A percentile compares a stretch with the other conserved stretches of the same genome.
These are phyloP conservation scores for Zymoseptoria pseudotritici DNA, from an alignment of 2,329 filamentous ascomycete species.

Conservation along the genomic window DNA sequence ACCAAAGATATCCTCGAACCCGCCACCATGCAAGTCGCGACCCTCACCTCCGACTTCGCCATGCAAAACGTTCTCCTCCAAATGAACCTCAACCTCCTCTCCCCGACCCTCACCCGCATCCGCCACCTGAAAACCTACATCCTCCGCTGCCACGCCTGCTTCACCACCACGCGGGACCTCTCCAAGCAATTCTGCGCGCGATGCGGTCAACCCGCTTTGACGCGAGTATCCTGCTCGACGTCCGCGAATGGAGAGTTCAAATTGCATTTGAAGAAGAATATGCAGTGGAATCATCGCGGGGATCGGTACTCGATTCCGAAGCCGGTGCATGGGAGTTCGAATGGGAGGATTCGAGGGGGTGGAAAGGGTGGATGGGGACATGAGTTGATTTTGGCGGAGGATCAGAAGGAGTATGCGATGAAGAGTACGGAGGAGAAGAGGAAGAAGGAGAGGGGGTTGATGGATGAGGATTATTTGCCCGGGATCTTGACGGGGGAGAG, in stretches of 20 bases:
- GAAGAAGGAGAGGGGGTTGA: conserved; percentile 65
- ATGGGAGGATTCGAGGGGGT: conserved; percentile 64
- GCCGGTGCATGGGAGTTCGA: conserved; percentile 71
- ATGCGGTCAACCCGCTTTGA: conserved; percentile 82
- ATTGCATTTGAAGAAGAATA: conserved; percentile 85
- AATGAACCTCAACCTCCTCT: conserved; percentile 87
- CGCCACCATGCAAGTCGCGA: conserved; percentile 72
- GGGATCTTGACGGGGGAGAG: conserved; percentile 75
- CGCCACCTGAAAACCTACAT: conserved; percentile 81
- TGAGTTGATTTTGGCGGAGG: conserved; percentile 78
- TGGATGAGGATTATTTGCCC: conserved; percentile 93
- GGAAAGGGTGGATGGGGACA: conserved; percentile 84
- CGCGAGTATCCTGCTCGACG: conserved; percentile 77
- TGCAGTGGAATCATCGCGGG: conserved; percentile 90
- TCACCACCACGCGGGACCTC: conserved; percentile 76
- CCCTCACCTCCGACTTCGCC: conserved; percentile 89
- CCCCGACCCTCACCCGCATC: conserved; percentile 70
- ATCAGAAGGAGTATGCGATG: conserved; percentile 84
- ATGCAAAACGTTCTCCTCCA: conserved; percentile 96
- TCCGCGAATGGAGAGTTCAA: conserved; percentile 72
- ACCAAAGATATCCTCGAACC: conserved; percentile 43
- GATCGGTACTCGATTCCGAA: conserved; percentile 92
- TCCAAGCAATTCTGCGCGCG: conserved; percentile 83
- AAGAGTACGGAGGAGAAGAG: conserved; percentile 58
- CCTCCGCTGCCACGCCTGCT: conserved; percentile 89